Evolutionary conservation across 768 basidiomycete species (phyloP), one percentile per base, ranked within the genome.

Genomic region (Coprinopsis sp.): DNA sequence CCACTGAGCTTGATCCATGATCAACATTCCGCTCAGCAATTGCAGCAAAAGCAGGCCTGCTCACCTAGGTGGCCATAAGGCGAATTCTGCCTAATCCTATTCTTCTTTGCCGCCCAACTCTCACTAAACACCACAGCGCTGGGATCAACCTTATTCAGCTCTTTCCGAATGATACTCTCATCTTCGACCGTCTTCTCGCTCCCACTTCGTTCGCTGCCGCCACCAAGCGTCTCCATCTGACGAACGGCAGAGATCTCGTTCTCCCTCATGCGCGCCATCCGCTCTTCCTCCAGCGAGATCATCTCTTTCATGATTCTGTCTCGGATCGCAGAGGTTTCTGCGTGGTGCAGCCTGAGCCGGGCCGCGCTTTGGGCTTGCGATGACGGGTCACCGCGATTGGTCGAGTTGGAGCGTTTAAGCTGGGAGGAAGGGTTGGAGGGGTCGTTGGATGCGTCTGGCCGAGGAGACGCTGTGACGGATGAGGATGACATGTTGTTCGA

Each of bases 251-350:
- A 84, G 39, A 77, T 79, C 52, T 87, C 84, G 51, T 74, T 76
- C 54, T 81, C 82, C 48, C 77, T 75, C 94, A 95, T 97, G 16
- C 93, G 78, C 50, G 87, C 81, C 84, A 99, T 94, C 21, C 96
- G 79, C 63, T 98, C 92, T 61, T 98, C 94, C 65, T 99, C 96
- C 22, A 99, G 70, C 19, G 91, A 76, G 52, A 97, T 73, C 96
- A 99, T 99, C 73, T 99, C 96, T 55, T 87, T 82, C 96, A 99
- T 99, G 51, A 99, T 99, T 18, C 93, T 78, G 54, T 92, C 87
- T 13, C 91, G 79, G 54, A 99, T 99, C 1, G 87, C 87, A 1
- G 87, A 75, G 3, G 94, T 95, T 63, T 97, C 92, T 2, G 82
- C 71, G 14, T 81, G 73, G 51, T 90, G 85, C 19, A 99, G 70